These are phyloP conservation scores for Hypoxylon sp. DNA, from an alignment of 2,329 filamentous ascomycete species.

Conservation along the genomic window DNA sequence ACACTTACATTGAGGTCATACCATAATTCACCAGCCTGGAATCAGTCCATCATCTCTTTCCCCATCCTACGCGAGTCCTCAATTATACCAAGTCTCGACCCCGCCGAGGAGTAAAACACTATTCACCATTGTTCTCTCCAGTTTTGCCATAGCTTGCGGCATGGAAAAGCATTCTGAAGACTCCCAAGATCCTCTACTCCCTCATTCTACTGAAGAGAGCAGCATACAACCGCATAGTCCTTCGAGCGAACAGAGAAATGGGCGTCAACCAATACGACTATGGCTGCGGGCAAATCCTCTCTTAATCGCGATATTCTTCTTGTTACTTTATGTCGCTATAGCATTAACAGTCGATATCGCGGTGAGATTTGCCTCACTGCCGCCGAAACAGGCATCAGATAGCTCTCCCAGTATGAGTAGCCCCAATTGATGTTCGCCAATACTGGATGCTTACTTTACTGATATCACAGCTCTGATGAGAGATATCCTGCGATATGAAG, in stretches of 20 bases:
- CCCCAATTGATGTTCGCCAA: neutral
- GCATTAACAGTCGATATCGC: conserved; percentile 27
- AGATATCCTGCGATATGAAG: conserved; percentile 18
- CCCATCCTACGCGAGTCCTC: neutral
- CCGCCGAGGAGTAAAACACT: neutral
- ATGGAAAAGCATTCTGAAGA: conserved; percentile 31
- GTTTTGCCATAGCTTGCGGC: neutral
- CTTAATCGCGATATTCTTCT: conserved; percentile 13
- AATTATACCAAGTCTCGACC: conserved; percentile 1
- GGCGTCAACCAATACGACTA: neutral
- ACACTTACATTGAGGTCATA: conserved; percentile 16
- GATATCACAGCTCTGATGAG: conserved; percentile 13
- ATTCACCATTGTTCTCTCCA: neutral
- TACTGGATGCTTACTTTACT: conserved; percentile 4
- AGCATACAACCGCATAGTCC: neutral
- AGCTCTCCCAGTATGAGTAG: conserved; percentile 1
- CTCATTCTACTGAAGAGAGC: conserved; percentile 7
- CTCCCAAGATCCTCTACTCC: conserved; percentile 27
- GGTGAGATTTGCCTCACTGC: neutral
- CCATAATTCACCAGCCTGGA: conserved; percentile 1
- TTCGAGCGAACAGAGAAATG: neutral
- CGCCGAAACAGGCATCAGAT: neutral
- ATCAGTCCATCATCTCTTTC: conserved; percentile 8
- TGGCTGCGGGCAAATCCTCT: conserved; percentile 17
- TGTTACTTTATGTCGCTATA: conserved; percentile 25